Evolutionary conservation across 352 stramenopile species (phyloP).

Genomic region (Phytophthora pinifolia): DNA sequence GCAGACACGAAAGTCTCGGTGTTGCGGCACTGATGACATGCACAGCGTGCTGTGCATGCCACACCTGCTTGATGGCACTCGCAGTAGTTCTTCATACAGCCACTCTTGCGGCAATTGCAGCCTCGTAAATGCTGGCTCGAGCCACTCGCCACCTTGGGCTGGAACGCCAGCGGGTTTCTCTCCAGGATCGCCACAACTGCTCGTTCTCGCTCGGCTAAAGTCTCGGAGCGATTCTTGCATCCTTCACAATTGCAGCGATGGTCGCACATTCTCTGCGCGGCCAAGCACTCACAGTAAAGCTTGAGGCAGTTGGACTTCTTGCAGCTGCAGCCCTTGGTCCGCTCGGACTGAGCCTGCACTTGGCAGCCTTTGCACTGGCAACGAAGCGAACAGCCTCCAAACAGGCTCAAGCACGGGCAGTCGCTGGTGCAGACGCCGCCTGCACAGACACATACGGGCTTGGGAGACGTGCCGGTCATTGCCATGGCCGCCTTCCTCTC

Average conservation of each 20-base stretch:
- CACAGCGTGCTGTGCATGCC: conserved; percentile 77
- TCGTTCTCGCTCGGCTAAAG: conserved; percentile 61
- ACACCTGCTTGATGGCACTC: conserved; percentile 94
- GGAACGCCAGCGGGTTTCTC: conserved; percentile 93
- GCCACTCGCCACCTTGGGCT: conserved; percentile 91
- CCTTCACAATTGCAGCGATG: conserved; percentile 76
- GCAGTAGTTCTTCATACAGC: conserved; percentile 98
- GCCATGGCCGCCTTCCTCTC: conserved; percentile 18
- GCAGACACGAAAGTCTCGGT: conserved; percentile 66
- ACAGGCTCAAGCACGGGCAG: conserved; percentile 48
- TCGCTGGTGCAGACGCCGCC: conserved; percentile 39
- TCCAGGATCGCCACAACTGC: conserved; percentile 90
- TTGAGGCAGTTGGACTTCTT: conserved; percentile 98
- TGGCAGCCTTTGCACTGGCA: conserved; percentile 52
- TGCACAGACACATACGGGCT: conserved; percentile 35
- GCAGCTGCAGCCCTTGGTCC: conserved; percentile 90
- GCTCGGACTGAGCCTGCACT: conserved; percentile 36
- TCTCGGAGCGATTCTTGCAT: conserved; percentile 73
- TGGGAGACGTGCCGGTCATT: conserved; percentile 20
- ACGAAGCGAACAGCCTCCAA: conserved; percentile 33
- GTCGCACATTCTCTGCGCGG: conserved; percentile 67
- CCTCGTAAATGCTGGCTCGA: conserved; percentile 88
- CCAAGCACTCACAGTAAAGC: conserved; percentile 89
- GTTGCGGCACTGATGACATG: conserved; percentile 79
- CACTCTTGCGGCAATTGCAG: conserved; percentile 96